Base-by-base conservation (phyloP, 2,329 filamentous ascomycete species). In the Lasiodiplodia hormozganensis region DNA sequence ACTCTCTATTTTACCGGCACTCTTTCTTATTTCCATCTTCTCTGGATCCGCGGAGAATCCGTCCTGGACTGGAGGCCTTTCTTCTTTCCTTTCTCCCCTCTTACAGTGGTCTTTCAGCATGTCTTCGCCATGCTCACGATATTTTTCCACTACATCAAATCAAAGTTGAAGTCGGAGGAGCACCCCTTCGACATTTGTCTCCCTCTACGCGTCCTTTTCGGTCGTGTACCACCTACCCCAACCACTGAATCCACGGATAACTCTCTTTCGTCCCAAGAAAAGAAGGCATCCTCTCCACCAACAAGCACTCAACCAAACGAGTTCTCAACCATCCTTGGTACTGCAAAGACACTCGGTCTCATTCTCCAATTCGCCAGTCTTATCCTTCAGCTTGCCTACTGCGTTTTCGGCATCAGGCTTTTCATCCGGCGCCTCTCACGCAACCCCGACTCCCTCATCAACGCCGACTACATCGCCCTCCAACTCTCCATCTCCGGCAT, bases 11-110 rank as follows among this genome's bases (percentile, higher is more conserved):
- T 62, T 6, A 34, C 58, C 3, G 38, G 25, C 7, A 10, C 34
- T 3, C 11, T 62, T 2, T 25, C 58, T 31, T 62, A 62, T 11
- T 2, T 34, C 40, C 58, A 62, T 11, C 58, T 62, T 3, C 40
- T 62, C n/a, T 62, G 58, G 40, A 51, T 49, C 12, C 58, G 58
- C 12, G 58, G 58, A 7, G 58, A 62, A 18, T 49, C 40, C 16
- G n/a, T 51, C 4, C 21, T 28, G 40, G 58, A 62, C 58, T 51
- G 58, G 58, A 49, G 58, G 14, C 58, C 58, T 2, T 34, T 62
- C 21, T 62, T 62, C 58, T 62, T 62, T 18, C 40, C 16, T 10
- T 51, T 62, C 58, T 49, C 58, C 21, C 58, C 58, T 12, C 58
- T 51, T 6, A 23, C 58, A 8, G 25, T 62, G 25, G 58, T 62